These are phyloP conservation scores for Leucocoprinus birnbaumii DNA, from an alignment of 768 basidiomycete species.

Conservation along the genomic window DNA sequence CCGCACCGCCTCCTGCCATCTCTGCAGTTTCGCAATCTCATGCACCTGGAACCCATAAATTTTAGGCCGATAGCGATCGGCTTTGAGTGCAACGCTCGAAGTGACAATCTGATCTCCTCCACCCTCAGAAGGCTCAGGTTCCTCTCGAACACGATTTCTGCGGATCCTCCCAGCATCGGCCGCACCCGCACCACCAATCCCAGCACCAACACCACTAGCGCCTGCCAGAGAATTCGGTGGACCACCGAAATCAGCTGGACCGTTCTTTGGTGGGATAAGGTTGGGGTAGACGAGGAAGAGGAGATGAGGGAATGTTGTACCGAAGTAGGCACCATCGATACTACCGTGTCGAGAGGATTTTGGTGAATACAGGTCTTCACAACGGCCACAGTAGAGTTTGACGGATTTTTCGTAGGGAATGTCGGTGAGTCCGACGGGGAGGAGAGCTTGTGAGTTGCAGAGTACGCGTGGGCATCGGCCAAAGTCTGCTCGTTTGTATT, in stretches of 20 bases:
- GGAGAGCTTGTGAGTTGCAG: slow-evolving; percentile 91
- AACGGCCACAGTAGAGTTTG: slow-evolving; percentile 97
- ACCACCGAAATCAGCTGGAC: slow-evolving; percentile 33
- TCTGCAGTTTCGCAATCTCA: slow-evolving; percentile 87
- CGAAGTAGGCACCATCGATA: slow-evolving; percentile 98
- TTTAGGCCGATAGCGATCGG: slow-evolving; percentile 87
- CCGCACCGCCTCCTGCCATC: slow-evolving; percentile 94
- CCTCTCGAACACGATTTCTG: slow-evolving; percentile 41
- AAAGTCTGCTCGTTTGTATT: slow-evolving; percentile 98
- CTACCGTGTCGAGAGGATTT: slow-evolving; percentile 96
- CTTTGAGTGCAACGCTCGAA: slow-evolving; percentile 79
- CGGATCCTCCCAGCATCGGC: slow-evolving; percentile 16
- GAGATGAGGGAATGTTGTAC: slow-evolving; percentile 96
- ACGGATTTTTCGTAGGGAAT: slow-evolving; percentile 98
- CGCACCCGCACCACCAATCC: slow-evolving; percentile 14
- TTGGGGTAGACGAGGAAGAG: slow-evolving; percentile 96
- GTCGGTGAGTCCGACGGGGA: slow-evolving; percentile 95
- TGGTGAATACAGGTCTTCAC: slow-evolving; percentile 97
- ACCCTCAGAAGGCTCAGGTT: slow-evolving; percentile 55
- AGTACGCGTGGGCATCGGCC: slow-evolving; percentile 97
- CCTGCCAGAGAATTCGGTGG: slow-evolving; percentile 9
- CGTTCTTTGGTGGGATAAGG: slow-evolving; percentile 82
- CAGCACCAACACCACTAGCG: not conserved
- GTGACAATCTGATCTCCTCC: slow-evolving; percentile 74
- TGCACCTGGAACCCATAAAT: slow-evolving; percentile 98